phyloP scores from a whole-genome alignment of 108 stramenopile genomes.

The Conticribra guillardii region DNA sequence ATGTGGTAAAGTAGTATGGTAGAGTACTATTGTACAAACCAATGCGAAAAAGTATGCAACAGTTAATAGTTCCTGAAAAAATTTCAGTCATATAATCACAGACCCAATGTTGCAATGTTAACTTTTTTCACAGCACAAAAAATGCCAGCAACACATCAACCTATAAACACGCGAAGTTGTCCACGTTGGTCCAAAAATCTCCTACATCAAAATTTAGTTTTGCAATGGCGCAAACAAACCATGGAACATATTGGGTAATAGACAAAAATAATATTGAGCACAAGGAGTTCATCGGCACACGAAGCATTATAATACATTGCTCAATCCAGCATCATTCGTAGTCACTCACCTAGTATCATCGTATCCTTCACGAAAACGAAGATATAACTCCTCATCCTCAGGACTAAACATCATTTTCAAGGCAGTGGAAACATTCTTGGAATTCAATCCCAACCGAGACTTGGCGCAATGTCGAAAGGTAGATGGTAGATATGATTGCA shows the following conservation, averaged over 20 bases:
- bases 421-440: conserved; percentile 22
- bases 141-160: too few species aligned
- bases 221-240: background rate
- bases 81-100: too few species aligned
- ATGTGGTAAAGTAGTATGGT: too few species aligned
- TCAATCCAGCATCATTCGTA: background rate
- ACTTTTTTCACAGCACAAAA: too few species aligned
- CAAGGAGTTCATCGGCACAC: too few species aligned
- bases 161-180: conserved; percentile 11
- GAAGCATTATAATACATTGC: too few species aligned
- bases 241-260: background rate
- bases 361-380: conserved; percentile 46
- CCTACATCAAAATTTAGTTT: conserved; percentile 12
- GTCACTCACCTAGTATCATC: conserved; percentile 52
- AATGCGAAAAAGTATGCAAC: too few species aligned
- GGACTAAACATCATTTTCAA: conserved; percentile 45
- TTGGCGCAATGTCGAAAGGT: conserved; percentile 44
- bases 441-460: conserved; percentile 35
- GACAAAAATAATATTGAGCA: too few species aligned
- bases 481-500: conserved; percentile 33
- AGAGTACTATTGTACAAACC: too few species aligned
- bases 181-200: conserved; percentile 31
- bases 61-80: too few species aligned
- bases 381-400: conserved; percentile 45
- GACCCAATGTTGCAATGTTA: too few species aligned